Percentiles rank a stretch among this genome's conserved stretches.
Conservation (phyloP, 495 filamentous ascomycete genomes). For the Daldinia concentrica region DNA sequence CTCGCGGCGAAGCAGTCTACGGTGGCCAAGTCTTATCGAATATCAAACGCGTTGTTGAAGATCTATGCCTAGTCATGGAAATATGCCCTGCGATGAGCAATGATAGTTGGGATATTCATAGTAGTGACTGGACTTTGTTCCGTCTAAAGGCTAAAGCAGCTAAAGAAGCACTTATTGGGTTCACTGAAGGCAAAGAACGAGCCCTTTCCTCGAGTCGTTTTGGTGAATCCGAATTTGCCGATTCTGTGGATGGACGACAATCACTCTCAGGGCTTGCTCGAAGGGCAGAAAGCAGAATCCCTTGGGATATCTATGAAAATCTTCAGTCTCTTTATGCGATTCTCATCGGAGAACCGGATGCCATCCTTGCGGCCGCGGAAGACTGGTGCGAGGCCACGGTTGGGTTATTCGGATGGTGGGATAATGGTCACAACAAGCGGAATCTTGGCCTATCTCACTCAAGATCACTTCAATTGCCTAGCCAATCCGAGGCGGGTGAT, state of each 20-base stretch:
- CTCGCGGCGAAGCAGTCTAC: conserved; percentile 69
- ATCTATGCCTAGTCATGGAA: conserved; percentile 70
- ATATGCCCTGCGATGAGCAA: conserved; percentile 71
- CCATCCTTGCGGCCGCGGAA: conserved; percentile 73
- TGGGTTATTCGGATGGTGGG: conserved; percentile 86
- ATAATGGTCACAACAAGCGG: conserved; percentile 71
- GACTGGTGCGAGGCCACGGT: conserved; percentile 91
- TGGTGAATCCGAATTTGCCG: conserved; percentile 46
- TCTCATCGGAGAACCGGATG: conserved; percentile 71
- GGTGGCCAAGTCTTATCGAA: conserved; percentile 74
- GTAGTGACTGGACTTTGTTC: conserved; percentile 80
- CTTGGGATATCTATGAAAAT: conserved; percentile 86
- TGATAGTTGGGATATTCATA: conserved; percentile 77
- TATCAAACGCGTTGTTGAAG: conserved; percentile 72
- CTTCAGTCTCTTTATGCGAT: conserved; percentile 78
- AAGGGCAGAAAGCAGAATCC: conserved; percentile 81
- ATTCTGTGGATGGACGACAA: conserved; percentile 46
- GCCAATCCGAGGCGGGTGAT: conserved; percentile 39
- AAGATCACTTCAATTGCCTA: conserved; percentile 46
- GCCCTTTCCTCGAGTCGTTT: conserved; percentile 49
- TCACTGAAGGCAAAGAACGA: conserved; percentile 75
- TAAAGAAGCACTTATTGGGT: conserved; percentile 71
- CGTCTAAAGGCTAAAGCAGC: conserved; percentile 73
- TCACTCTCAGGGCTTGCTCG: conserved; percentile 67
- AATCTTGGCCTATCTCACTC: conserved; percentile 50